Percentiles rank a stretch among this genome's conserved stretches.
Conservation (phyloP, 1,284 basidiomycete genomes). For the Ustanciosporium gigantosporum region DNA sequence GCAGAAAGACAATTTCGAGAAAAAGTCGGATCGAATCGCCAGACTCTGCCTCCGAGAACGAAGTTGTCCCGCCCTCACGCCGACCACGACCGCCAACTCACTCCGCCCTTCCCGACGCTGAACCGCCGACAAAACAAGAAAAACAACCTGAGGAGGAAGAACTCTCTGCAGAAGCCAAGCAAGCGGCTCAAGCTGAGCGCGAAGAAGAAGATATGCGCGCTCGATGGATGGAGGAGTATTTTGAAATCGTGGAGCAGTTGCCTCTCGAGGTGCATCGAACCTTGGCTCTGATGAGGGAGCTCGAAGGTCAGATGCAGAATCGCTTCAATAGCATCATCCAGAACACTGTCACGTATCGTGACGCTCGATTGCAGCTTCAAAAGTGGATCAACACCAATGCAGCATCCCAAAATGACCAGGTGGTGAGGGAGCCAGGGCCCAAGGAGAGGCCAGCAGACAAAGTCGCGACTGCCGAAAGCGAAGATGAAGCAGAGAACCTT, state of each 20-base stretch:
- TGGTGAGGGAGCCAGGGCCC: not conserved
- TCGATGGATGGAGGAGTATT: slow-evolving; percentile 58
- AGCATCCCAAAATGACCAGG: not conserved
- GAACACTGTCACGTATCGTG: slow-evolving; percentile 22
- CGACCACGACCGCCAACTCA: too few species aligned
- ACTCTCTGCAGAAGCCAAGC: slow-evolving; percentile 24
- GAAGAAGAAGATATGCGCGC: slow-evolving; percentile 38
- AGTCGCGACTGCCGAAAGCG: slow-evolving; percentile 4
- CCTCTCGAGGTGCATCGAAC: slow-evolving; percentile 81
- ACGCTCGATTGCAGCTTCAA: slow-evolving; percentile 16
- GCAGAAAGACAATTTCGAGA: too few species aligned
- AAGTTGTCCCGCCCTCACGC: too few species aligned
- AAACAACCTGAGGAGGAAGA: slow-evolving; percentile 5
- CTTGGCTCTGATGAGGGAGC: slow-evolving; percentile 76
- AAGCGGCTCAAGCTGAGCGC: slow-evolving; percentile 10
- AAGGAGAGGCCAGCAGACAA: not conserved
- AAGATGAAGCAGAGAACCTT: slow-evolving; percentile 28
- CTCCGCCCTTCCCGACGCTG: too few species aligned
- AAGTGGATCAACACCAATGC: slow-evolving; percentile 3
- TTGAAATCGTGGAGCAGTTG: slow-evolving; percentile 74
- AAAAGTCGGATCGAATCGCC: too few species aligned
- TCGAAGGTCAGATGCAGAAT: slow-evolving; percentile 72
- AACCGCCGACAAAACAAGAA: too few species aligned
- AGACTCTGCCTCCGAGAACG: too few species aligned
- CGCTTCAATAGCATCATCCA: slow-evolving; percentile 11